Conservation (phyloP, 116 monocot species). For the Dioscorea cayenensis region DNA sequence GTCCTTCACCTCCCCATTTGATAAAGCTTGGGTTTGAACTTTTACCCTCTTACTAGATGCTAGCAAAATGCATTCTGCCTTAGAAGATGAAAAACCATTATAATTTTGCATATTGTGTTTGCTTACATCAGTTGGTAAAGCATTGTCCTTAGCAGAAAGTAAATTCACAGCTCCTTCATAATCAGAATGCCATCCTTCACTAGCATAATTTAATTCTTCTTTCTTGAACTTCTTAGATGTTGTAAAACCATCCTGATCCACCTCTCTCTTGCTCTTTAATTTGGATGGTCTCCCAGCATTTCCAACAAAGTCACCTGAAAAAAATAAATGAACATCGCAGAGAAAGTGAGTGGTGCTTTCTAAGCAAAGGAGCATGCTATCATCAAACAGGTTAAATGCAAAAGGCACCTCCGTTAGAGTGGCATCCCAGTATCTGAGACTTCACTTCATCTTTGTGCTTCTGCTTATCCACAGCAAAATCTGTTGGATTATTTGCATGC, state of each 20-base stretch:
- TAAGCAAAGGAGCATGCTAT: no score
- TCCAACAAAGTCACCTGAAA: constrained; percentile 50
- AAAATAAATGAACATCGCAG: background rate
- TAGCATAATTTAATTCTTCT: constrained; percentile 17
- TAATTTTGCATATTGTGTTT: constrained; percentile 23
- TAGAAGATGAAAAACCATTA: constrained; percentile 23
- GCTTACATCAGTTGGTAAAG: constrained; percentile 19
- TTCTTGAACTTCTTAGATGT: constrained; percentile 61
- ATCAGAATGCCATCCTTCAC: constrained; percentile 27
- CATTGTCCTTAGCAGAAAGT: constrained; percentile 10
- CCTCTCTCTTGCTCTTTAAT: constrained; percentile 51
- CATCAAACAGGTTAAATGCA: no score
- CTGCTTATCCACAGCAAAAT: constrained; percentile 23
- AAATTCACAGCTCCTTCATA: constrained; percentile 22
- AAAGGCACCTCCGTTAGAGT: constrained; percentile 36
- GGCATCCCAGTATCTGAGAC: constrained; percentile 19
- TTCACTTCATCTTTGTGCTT: constrained; percentile 39
- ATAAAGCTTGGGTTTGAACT: constrained; percentile 6
- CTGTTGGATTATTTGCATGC: constrained; percentile 23
- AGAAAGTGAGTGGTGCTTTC: no score
- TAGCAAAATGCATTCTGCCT: constrained; percentile 8
- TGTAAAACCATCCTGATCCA: constrained; percentile 39
- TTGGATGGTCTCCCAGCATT: constrained; percentile 41
- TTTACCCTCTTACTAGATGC: constrained; percentile 23
- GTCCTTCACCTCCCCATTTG: constrained; percentile 35